Evolutionary conservation across 805 yeast genomes (phyloP), one percentile per base, ranked within the genome.

Genomic region (Jamesozyma piceae): DNA sequence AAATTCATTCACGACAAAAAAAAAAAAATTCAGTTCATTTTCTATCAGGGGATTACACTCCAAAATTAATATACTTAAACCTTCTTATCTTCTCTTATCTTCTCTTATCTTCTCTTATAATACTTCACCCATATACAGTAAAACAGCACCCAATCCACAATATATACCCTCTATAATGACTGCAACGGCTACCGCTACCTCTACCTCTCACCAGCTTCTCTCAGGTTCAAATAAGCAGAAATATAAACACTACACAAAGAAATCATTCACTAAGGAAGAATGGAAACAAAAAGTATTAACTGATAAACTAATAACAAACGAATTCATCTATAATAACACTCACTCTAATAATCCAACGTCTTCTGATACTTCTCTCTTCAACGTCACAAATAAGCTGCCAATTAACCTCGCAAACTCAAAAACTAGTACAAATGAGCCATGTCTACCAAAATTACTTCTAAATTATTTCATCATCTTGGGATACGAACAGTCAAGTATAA

Each of bases 401-500:
- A n/a, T 26, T n/a, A 13, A 11, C 10, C 17, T n/a, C 5, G 6
- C 6, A 5, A 29, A 26, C 18, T 29, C 44, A 13, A 39, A 39
- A 6, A 19, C 35, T 13, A 33, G 32, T 19, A 35, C 35, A 8
- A 43, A 24, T 19, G 51, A 76, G 73, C 62, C 66, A 9, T 43
- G 55, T 5, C 45, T 58, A 17, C 55, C 61, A 4, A 47, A 66
- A 38, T 57, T 85, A 44, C 71, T 87, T 11, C 68, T 86, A 57
- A 80, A 83, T 64, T 85, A 82, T 60, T 73, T 87, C 47, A 75
- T 87, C 13, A 75, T 77, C 40, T 89, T 85, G 63, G 94, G 92
- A 0, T 81, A 82, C 56, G 79, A 78, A 45, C 72, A 77, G 13
- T 79, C 94, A 0, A 82, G 86, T 1, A 44, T 65, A 13, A 69